phyloP scores from a whole-genome alignment of 2,329 filamentous ascomycete species.

The Beauveria australis region DNA sequence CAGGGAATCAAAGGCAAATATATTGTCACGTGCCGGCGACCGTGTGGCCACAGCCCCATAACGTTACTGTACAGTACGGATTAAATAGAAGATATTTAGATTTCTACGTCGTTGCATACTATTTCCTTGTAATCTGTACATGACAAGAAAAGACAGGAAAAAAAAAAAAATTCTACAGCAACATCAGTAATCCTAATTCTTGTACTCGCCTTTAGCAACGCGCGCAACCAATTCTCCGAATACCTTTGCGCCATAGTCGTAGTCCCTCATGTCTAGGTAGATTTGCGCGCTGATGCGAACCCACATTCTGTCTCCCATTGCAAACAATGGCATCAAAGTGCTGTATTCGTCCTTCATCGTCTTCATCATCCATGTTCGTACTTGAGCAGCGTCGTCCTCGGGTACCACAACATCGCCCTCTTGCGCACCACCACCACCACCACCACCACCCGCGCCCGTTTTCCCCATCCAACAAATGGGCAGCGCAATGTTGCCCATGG shows the following conservation, averaged over 20 bases:
- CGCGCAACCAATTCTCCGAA: constrained; percentile 43
- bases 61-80: too few relatives aligned
- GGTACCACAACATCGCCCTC: constrained; percentile 23
- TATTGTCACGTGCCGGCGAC: too few relatives aligned
- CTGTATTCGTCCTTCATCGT: constrained; percentile 50
- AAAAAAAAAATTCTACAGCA: too few relatives aligned
- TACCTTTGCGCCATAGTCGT: constrained; percentile 56
- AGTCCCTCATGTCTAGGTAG: constrained; percentile 74
- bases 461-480: constrained; percentile 44
- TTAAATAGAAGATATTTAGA: too few relatives aligned
- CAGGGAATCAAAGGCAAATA: neutral
- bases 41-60: too few relatives aligned
- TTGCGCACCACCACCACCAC: constrained; percentile 16
- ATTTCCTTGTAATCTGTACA: too few relatives aligned
- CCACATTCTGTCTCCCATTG: constrained; percentile 58
- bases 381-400: constrained; percentile 23
- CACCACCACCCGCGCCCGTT: too few relatives aligned
- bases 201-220: constrained; percentile 29
- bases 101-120: too few relatives aligned
- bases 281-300: constrained; percentile 70
- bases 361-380: constrained; percentile 50
- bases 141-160: too few relatives aligned
- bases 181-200: neutral
- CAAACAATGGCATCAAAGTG: constrained; percentile 61
- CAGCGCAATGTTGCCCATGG: constrained; percentile 64